Percentiles rank a stretch among this genome's conserved stretches.
Evolutionary conservation across 2,329 filamentous ascomycete genomes (phyloP).

Genomic region (Xylariaceae sp.): DNA sequence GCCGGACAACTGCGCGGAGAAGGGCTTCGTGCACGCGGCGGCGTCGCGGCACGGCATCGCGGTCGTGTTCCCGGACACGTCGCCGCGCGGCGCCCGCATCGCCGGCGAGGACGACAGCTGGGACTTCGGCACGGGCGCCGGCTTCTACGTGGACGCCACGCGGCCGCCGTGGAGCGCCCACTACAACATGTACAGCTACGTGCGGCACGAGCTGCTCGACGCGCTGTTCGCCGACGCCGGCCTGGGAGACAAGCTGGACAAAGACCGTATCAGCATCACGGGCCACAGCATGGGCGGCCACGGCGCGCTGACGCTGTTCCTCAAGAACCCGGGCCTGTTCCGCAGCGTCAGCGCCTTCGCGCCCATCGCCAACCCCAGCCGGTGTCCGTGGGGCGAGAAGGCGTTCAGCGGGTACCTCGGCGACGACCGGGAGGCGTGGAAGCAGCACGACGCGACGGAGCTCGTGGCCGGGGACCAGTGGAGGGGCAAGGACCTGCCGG

Average conservation of each 20-base stretch:
- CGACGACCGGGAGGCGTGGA: slow-evolving; percentile 76
- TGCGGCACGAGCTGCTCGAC: slow-evolving; percentile 84
- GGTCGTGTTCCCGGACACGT: slow-evolving; percentile 94
- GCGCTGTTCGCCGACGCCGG: slow-evolving; percentile 66
- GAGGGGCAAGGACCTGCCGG: slow-evolving; percentile 66
- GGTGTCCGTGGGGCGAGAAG: slow-evolving; percentile 94
- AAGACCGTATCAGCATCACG: slow-evolving; percentile 75
- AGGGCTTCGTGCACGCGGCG: slow-evolving; percentile 88
- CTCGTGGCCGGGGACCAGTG: slow-evolving; percentile 75
- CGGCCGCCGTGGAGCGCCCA: slow-evolving; percentile 73
- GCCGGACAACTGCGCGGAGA: slow-evolving; percentile 81
- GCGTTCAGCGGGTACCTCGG: slow-evolving; percentile 93
- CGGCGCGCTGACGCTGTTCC: slow-evolving; percentile 88
- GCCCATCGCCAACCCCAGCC: slow-evolving; percentile 83
- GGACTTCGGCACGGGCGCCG: slow-evolving; percentile 91
- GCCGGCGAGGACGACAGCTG: slow-evolving; percentile 85
- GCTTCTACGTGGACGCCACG: slow-evolving; percentile 93
- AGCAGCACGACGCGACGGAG: slow-evolving; percentile 90
- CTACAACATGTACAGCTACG: slow-evolving; percentile 96
- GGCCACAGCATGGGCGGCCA: slow-evolving; percentile 98
- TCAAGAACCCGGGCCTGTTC: slow-evolving; percentile 91
- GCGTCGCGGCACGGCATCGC: slow-evolving; percentile 84
- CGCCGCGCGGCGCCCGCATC: slow-evolving; percentile 81
- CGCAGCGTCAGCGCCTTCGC: slow-evolving; percentile 89
- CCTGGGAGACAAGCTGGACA: slow-evolving; percentile 65